phyloP scores from a whole-genome alignment of 1,139 yeast genomes.

The Taphrina deformans region DNA sequence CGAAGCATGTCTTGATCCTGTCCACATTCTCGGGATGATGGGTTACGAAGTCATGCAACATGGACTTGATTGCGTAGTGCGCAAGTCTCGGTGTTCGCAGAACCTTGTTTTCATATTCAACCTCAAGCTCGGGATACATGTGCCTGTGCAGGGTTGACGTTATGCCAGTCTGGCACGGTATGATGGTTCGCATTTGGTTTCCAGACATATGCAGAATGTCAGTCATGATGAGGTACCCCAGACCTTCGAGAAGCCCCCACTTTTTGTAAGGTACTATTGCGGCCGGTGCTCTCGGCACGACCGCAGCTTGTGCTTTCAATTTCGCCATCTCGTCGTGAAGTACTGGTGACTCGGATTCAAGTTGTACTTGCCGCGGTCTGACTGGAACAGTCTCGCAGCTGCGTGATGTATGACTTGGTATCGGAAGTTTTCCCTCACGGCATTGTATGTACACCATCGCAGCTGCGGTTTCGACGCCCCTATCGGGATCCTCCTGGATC shows the following conservation, averaged over 20 bases:
- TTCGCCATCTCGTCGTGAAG: neutral
- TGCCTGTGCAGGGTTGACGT: neutral
- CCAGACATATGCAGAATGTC: neutral
- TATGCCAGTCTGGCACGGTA: neutral
- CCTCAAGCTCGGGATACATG: neutral
- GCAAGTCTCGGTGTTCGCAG: neutral
- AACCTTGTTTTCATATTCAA: neutral
- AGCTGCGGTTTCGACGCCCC: neutral
- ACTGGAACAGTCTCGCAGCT: neutral
- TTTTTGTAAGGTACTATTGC: neutral
- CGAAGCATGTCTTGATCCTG: neutral
- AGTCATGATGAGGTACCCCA: conserved; percentile 1
- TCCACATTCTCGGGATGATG: neutral
- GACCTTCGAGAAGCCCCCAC: neutral
- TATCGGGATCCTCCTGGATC: neutral
- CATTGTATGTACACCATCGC: conserved; percentile 4
- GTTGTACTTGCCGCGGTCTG: neutral
- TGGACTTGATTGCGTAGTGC: neutral
- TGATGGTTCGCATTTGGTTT: neutral
- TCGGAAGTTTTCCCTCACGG: neutral
- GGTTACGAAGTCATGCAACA: neutral
- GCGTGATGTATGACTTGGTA: neutral
- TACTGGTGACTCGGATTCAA: neutral
- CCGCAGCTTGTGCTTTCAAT: neutral
- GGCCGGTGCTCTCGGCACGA: neutral